phyloP scores from a whole-genome alignment of 2,329 filamentous ascomycete genomes.

The Penicillium concentricum region DNA sequence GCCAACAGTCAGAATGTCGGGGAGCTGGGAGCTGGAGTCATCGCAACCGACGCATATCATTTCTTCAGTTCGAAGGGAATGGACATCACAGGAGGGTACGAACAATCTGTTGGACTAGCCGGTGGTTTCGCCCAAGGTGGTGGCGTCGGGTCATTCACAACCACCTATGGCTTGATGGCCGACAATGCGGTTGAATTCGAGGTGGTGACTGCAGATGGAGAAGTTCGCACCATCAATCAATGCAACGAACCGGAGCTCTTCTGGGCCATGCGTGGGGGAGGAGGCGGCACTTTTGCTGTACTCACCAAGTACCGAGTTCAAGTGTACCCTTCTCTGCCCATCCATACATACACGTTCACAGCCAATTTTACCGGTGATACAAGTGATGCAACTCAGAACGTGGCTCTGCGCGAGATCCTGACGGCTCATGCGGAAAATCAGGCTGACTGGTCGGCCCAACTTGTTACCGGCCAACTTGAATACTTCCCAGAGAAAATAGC shows the following conservation, averaged over 20 bases:
- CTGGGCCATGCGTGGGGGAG: slow-evolving; percentile 53
- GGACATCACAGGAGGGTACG: slow-evolving; percentile 11
- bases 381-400: not conserved
- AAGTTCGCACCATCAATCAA: slow-evolving; percentile 45
- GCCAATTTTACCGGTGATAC: slow-evolving; percentile 2
- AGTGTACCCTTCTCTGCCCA: slow-evolving; percentile 5
- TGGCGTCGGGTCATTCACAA: slow-evolving; percentile 55
- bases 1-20: slow-evolving; percentile 47
- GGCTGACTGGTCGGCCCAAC: no score
- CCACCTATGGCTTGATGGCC: slow-evolving; percentile 45
- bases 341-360: slow-evolving; percentile 7
- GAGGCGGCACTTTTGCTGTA: slow-evolving; percentile 19
- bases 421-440: slow-evolving; percentile 6
- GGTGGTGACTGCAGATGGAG: slow-evolving; percentile 50
- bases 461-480: slow-evolving; percentile 5
- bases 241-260: slow-evolving; percentile 49
- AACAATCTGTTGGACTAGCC: slow-evolving; percentile 48
- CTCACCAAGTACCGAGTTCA: slow-evolving; percentile 12
- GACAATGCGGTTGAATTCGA: slow-evolving; percentile 53
- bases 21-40: slow-evolving; percentile 18
- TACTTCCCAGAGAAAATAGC: slow-evolving; percentile 7
- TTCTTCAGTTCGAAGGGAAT: slow-evolving; percentile 6
- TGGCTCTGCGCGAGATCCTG: slow-evolving; percentile 5
- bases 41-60: slow-evolving; percentile 11
- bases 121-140: slow-evolving; percentile 51